These are phyloP conservation scores for Hypholoma fasciculare DNA, from an alignment of 768 basidiomycete genomes.

Conservation along the genomic window DNA sequence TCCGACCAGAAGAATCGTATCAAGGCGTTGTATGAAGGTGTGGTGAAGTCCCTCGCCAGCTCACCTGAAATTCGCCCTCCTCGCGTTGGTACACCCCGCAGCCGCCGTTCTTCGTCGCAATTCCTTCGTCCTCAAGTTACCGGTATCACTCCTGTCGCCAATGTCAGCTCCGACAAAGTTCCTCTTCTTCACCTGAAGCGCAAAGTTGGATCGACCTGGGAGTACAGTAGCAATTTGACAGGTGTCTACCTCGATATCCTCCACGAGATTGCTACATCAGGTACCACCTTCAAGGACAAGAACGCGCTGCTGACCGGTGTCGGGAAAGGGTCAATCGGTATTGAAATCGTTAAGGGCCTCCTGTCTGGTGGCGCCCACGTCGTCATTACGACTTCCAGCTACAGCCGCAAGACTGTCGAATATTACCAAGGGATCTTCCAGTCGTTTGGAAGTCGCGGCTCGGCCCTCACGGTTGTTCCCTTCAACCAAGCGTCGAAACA, in stretches of 20 bases:
- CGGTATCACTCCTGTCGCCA: slow-evolving; percentile 72
- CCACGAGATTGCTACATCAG: slow-evolving; percentile 97
- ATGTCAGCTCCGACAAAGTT: slow-evolving; percentile 79
- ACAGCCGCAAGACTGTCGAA: slow-evolving; percentile 93
- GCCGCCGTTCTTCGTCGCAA: slow-evolving; percentile 90
- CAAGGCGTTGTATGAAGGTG: slow-evolving; percentile 94
- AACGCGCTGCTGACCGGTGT: slow-evolving; percentile 98
- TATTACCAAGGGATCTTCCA: slow-evolving; percentile 99
- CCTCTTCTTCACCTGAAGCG: slow-evolving; percentile 96
- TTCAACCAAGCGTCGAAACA: slow-evolving; percentile 99
- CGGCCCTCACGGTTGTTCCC: slow-evolving; percentile 96
- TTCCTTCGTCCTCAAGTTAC: slow-evolving; percentile 93
- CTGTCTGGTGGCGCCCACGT: slow-evolving; percentile 96
- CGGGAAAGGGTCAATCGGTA: slow-evolving; percentile 96
- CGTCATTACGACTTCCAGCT: slow-evolving; percentile 97
- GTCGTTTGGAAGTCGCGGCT: slow-evolving; percentile 90
- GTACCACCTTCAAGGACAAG: slow-evolving; percentile 98
- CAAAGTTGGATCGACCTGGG: slow-evolving; percentile 93
- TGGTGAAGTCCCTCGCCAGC: slow-evolving; percentile 89
- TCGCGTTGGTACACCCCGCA: slow-evolving; percentile 48
- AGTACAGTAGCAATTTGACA: slow-evolving; percentile 96
- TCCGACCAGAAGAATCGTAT: slow-evolving; percentile 96
- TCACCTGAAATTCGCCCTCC: slow-evolving; percentile 61
- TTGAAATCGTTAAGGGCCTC: slow-evolving; percentile 95
- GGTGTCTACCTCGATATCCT: slow-evolving; percentile 95